These are phyloP conservation scores for Backusella luteola DNA, from an alignment of 192 early-diverging fungal genomes.

Conservation along the genomic window DNA sequence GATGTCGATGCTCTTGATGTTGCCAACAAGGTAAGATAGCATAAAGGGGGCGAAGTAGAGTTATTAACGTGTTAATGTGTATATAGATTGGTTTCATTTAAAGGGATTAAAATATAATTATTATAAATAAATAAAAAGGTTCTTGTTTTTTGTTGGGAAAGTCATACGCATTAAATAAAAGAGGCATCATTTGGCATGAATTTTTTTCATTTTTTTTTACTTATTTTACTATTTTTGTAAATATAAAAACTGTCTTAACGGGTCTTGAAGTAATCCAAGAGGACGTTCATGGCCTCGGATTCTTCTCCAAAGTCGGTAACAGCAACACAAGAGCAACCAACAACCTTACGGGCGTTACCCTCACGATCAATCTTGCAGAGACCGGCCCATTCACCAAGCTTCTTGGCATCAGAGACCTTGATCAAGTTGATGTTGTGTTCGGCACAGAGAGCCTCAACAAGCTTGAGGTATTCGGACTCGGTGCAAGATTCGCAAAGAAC, in stretches of 20 bases:
- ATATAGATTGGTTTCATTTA: constrained; percentile 56
- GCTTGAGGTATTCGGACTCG: constrained; percentile 93
- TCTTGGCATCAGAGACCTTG: constrained; percentile 96
- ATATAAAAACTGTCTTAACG: constrained; percentile 14
- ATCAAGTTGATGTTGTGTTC: constrained; percentile 64
- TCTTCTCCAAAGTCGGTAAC: too few species aligned
- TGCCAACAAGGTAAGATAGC: constrained; percentile 76
- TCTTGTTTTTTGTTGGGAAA: background rate
- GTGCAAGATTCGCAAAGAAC: constrained; percentile 95
- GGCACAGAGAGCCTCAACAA: constrained; percentile 92
- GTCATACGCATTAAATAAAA: background rate
- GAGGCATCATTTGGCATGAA: background rate
- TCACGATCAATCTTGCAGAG: constrained; percentile 99
- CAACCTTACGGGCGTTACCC: constrained; percentile 79
- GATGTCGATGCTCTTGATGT: constrained; percentile 56
- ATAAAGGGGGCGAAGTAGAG: background rate
- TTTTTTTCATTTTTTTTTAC: background rate
- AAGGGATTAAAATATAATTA: background rate
- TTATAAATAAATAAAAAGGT: background rate
- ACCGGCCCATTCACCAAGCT: constrained; percentile 99
- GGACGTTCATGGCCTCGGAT: constrained; percentile 40
- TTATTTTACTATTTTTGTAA: background rate
- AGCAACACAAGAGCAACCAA: too few species aligned
- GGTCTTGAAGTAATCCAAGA: constrained; percentile 69
- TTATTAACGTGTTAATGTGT: background rate